Evolutionary conservation across 2,329 filamentous ascomycete species (phyloP).

Genomic region (Lachnellula arida): DNA sequence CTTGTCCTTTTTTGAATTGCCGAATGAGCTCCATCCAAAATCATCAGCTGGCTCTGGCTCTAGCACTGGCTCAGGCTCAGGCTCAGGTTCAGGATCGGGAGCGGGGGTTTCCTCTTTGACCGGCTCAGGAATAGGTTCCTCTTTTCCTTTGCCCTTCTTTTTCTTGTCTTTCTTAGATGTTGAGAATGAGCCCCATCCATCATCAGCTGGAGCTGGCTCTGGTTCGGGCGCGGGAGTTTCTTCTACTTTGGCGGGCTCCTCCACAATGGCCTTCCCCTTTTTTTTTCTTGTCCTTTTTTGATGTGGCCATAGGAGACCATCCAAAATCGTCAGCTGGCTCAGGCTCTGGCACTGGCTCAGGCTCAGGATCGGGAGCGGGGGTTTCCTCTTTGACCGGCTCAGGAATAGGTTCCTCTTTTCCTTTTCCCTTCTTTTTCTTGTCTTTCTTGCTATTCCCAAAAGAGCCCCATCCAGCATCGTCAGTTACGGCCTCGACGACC

Average conservation of each 20-base stretch:
- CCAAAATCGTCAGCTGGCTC: slow-evolving; percentile 22
- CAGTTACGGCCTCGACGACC: slow-evolving; percentile 32
- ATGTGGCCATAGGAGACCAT: no score
- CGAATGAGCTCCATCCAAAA: slow-evolving; percentile 28
- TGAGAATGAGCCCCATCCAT: slow-evolving; percentile 19
- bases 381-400: slow-evolving; percentile 20
- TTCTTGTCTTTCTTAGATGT: slow-evolving; percentile 47
- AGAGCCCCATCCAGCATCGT: slow-evolving; percentile 42
- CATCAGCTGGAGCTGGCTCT: slow-evolving; percentile 21
- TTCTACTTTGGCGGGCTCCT: slow-evolving; percentile 26
- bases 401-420: slow-evolving; percentile 22
- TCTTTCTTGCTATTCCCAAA: slow-evolving; percentile 46
- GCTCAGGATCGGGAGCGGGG: slow-evolving; percentile 33
- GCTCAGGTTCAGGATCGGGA: slow-evolving; percentile 33
- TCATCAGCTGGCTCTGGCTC: slow-evolving; percentile 30
- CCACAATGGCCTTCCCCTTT: slow-evolving; percentile 35
- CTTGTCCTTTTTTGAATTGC: slow-evolving; percentile 35
- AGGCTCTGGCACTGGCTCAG: slow-evolving; percentile 29
- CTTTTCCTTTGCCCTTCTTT: slow-evolving; percentile 35
- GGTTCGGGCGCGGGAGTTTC: slow-evolving; percentile 33
- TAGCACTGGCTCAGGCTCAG: slow-evolving; percentile 36
- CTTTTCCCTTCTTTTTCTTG: slow-evolving; percentile 40
- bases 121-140: slow-evolving; percentile 25
- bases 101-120: slow-evolving; percentile 21
- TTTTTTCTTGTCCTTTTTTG: slow-evolving; percentile 39